Conservation (phyloP, 2,329 filamentous ascomycete genomes). For the Talaromyces sp. region DNA sequence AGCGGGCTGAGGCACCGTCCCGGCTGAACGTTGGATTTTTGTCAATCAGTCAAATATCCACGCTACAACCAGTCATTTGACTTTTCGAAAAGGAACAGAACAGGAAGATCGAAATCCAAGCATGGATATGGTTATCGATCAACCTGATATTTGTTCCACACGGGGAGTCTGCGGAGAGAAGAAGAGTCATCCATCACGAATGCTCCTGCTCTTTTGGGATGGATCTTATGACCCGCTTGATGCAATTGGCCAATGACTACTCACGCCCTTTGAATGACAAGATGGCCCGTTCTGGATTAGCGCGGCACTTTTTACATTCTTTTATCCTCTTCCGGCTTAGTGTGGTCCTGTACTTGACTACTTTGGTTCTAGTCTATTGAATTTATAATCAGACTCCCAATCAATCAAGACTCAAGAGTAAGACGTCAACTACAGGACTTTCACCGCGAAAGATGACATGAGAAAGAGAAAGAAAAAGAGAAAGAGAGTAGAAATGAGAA, state of each 20-base stretch:
- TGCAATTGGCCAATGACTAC: background rate
- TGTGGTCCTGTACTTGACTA: background rate
- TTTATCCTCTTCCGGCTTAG: background rate
- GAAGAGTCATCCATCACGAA: background rate
- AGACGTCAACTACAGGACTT: background rate
- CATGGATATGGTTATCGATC: background rate
- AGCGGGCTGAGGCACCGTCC: background rate
- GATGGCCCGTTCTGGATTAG: constrained; percentile 5
- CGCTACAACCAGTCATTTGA: background rate
- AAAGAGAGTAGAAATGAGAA: too few relatives aligned
- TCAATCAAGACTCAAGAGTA: background rate
- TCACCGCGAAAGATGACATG: background rate
- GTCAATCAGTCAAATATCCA: background rate
- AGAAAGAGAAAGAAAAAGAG: background rate
- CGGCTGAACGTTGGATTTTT: background rate
- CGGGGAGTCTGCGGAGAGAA: background rate
- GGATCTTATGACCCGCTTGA: background rate
- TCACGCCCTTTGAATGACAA: constrained; percentile 17
- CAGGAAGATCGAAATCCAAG: background rate
- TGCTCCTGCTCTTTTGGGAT: background rate
- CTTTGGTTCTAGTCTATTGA: background rate
- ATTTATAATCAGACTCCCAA: background rate
- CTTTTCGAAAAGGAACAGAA: background rate
- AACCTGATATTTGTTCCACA: background rate
- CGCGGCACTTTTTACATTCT: background rate